Evolutionary conservation across 139 green algal species (phyloP).

Genomic region (Chlamydomonas sp.): DNA sequence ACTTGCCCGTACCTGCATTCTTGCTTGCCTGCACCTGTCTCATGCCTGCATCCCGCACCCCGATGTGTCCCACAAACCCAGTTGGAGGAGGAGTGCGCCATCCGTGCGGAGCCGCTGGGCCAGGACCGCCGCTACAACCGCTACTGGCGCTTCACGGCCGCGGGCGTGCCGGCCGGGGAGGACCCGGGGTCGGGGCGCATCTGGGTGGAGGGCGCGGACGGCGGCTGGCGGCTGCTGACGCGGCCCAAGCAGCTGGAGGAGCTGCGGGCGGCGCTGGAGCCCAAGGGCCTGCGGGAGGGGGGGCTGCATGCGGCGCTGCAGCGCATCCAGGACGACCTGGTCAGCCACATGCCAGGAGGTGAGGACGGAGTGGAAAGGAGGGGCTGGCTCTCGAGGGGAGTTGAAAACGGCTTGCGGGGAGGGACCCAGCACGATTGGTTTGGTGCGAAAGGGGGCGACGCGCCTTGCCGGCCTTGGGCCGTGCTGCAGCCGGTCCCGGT

Average conservation of each 20-base stretch:
- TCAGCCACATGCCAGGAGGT: constrained; percentile 36
- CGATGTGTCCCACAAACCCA: background rate
- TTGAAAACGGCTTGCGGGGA: background rate
- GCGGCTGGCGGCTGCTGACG: constrained; percentile 59
- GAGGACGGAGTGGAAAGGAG: background rate
- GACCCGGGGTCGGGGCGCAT: constrained; percentile 43
- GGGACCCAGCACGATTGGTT: background rate
- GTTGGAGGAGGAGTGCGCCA: constrained; percentile 54
- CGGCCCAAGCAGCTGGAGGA: constrained; percentile 54
- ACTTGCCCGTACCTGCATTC: too few relatives aligned
- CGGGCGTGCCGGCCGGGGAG: background rate
- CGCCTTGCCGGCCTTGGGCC: background rate
- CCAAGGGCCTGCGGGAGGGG: constrained; percentile 65
- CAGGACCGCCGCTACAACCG: constrained; percentile 83
- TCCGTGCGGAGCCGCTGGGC: constrained; percentile 74
- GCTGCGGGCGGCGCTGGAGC: constrained; percentile 65
- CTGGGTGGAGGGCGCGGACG: constrained; percentile 56
- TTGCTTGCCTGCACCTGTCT: too few relatives aligned
- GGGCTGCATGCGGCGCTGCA: constrained; percentile 39
- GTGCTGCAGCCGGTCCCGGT: background rate
- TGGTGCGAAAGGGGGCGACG: too few relatives aligned
- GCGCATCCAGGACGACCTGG: constrained; percentile 21
- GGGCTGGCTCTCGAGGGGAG: background rate
- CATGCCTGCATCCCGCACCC: background rate
- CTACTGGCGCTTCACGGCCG: constrained; percentile 71